phyloP scores from a whole-genome alignment of 108 stramenopile species.

The Cyclotella baltica region DNA sequence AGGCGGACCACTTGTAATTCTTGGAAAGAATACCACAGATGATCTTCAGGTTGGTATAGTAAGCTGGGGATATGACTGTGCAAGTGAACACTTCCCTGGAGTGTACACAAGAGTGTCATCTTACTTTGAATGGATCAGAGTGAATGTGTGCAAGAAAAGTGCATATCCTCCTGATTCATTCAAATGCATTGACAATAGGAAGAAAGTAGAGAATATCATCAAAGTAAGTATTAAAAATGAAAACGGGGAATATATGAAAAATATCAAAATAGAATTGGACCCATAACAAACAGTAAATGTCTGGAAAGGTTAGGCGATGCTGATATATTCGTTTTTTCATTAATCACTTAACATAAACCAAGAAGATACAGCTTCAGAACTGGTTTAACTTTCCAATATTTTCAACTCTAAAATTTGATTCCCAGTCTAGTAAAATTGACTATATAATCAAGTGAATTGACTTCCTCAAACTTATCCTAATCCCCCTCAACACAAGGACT shows the following conservation, averaged over 20 bases:
- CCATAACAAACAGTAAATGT: no score
- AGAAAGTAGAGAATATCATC: background rate
- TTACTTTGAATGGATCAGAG: conserved; percentile 34
- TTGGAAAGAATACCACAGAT: conserved; percentile 3
- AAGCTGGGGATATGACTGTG: conserved; percentile 44
- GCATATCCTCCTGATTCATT: conserved; percentile 14
- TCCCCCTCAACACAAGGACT: no score
- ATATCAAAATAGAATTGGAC: background rate
- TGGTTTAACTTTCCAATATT: no score
- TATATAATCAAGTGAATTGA: no score
- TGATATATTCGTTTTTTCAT: no score
- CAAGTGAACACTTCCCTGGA: conserved; percentile 37
- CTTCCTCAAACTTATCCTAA: no score
- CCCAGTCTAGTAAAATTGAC: no score
- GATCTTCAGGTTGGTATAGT: conserved; percentile 52
- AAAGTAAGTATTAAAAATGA: background rate
- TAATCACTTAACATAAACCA: no score
- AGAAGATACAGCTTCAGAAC: no score
- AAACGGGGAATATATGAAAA: background rate
- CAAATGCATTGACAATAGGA: background rate
- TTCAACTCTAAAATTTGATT: no score
- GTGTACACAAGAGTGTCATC: conserved; percentile 43
- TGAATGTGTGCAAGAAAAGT: conserved; percentile 16
- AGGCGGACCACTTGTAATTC: conserved; percentile 50
- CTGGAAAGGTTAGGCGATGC: no score